Conservation (phyloP, 2,329 filamentous ascomycete genomes). For the Stachybotrys chartarum region DNA sequence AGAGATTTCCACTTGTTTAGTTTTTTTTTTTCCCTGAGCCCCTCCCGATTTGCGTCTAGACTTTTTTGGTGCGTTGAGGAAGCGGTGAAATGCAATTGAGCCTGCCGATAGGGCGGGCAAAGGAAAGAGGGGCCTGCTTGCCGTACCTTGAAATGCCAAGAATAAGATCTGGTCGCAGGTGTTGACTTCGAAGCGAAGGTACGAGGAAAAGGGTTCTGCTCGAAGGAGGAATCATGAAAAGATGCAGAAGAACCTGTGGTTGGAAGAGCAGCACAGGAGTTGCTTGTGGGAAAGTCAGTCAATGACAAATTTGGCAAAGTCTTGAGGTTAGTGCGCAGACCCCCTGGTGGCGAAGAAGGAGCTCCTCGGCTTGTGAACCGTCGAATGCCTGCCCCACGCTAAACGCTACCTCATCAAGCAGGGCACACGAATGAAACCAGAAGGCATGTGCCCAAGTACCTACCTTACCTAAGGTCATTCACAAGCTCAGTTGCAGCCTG, state of each 20-base stretch:
- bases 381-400: background rate
- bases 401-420: background rate
- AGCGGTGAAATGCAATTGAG: background rate
- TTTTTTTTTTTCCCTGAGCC: background rate
- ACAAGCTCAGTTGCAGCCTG: no score
- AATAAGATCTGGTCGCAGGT: background rate
- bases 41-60: background rate
- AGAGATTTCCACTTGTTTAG: background rate
- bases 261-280: no score
- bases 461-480: no score
- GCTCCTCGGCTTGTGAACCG: background rate
- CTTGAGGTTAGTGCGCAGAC: background rate
- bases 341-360: background rate
- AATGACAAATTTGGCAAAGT: no score
- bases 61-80: background rate
- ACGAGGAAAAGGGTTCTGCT: no score
- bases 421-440: no score
- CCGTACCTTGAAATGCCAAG: background rate
- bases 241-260: no score
- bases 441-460: no score
- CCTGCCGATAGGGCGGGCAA: background rate
- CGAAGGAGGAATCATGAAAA: no score
- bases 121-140: background rate
- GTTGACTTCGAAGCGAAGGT: no score
- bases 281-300: no score